Evolutionary conservation across 129 eudicot species (phyloP).

Genomic region (Scalesia atractyloides): DNA sequence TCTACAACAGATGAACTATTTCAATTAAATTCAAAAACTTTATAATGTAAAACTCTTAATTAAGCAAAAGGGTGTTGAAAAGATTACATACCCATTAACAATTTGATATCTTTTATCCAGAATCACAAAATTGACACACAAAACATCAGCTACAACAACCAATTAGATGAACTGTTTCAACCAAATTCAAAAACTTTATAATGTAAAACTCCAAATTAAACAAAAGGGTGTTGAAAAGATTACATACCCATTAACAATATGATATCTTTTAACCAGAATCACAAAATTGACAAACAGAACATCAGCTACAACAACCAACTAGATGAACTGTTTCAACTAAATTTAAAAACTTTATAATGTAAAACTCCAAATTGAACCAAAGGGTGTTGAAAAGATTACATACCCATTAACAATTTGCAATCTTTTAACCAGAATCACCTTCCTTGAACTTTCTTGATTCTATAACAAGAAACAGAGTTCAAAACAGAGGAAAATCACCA

Average conservation of each 20-base stretch:
- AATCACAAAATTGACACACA: conserved; percentile 21
- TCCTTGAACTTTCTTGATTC: conserved; percentile 30
- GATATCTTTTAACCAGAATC: conserved; percentile 40
- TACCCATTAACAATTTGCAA: conserved; percentile 57
- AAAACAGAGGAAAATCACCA: conserved; percentile 18
- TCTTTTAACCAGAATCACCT: conserved; percentile 42
- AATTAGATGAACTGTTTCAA: conserved; percentile 16
- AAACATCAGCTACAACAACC: neutral
- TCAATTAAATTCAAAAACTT: neutral
- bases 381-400: conserved; percentile 23
- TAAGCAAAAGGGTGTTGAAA: neutral
- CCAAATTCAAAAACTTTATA: neutral
- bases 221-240: conserved; percentile 8
- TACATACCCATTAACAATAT: conserved; percentile 59
- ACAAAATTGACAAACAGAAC: neutral
- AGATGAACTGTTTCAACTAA: conserved; percentile 10
- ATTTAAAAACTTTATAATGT: neutral
- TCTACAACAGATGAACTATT: conserved; percentile 6
- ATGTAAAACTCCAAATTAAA: neutral
- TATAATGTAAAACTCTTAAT: neutral
- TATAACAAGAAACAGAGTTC: conserved; percentile 14
- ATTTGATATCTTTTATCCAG: conserved; percentile 31
- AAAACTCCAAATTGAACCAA: neutral
- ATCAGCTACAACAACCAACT: conserved; percentile 6
- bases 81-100: conserved; percentile 60